Conservation (phyloP, 1,139 yeast genomes). For the Yamadazyma dendronema region DNA sequence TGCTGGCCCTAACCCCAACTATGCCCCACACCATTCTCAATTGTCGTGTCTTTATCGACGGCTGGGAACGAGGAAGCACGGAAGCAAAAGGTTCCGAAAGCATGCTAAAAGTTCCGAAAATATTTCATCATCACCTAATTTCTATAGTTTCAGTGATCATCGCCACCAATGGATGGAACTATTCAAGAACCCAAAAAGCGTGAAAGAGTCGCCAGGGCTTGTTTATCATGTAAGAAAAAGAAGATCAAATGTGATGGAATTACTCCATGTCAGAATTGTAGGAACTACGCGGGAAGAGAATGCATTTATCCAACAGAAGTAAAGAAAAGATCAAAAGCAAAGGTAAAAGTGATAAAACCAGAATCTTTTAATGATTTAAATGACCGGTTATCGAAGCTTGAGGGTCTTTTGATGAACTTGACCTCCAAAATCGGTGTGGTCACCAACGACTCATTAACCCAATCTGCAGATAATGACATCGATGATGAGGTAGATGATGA, state of each 20-base stretch:
- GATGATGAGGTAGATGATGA: background rate
- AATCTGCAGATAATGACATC: no score
- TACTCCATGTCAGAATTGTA: conserved; percentile 40
- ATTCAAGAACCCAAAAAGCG: conserved; percentile 16
- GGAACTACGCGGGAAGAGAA: conserved; percentile 9
- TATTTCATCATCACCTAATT: no score
- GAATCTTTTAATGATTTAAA: conserved; percentile 11
- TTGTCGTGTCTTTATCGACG: background rate
- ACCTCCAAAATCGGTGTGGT: conserved; percentile 8
- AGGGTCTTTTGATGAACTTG: conserved; percentile 9
- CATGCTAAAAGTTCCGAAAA: no score
- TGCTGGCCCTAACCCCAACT: no score
- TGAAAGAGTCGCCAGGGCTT: conserved; percentile 41
- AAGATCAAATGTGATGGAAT: conserved; percentile 48
- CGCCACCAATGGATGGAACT: no score
- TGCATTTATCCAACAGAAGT: conserved; percentile 20
- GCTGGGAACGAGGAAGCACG: background rate
- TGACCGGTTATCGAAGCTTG: conserved; percentile 13
- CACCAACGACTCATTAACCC: background rate
- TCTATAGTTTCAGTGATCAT: no score
- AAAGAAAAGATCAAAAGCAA: conserved; percentile 16
- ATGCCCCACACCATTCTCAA: no score
- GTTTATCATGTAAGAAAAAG: conserved; percentile 44
- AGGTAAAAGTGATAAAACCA: conserved; percentile 4
- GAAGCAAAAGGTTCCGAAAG: background rate